A percentile compares a stretch with the other conserved stretches of the same genome.
Evolutionary conservation across 441 rosid genomes (phyloP).

Genomic region (Erysimum pusillum): DNA sequence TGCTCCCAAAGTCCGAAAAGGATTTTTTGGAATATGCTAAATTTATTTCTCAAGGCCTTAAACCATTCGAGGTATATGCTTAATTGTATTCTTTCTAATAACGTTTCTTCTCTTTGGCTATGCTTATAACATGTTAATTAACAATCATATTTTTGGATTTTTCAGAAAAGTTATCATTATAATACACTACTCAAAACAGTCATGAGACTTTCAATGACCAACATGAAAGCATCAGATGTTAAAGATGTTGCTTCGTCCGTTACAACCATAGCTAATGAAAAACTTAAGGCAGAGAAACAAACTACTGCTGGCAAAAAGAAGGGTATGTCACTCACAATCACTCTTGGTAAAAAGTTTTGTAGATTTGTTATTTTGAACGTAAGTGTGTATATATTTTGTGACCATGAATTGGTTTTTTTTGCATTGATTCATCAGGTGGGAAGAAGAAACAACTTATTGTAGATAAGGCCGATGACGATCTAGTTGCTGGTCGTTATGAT

Average conservation of each 20-base stretch:
- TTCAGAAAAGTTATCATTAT: conserved; percentile 94
- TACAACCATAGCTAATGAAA: conserved; percentile 89
- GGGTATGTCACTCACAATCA: too few species aligned
- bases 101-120: conserved; percentile 1
- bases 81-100: not conserved
- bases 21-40: conserved; percentile 94
- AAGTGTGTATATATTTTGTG: too few species aligned
- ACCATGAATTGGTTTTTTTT: not conserved
- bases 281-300: conserved; percentile 92
- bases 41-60: conserved; percentile 77
- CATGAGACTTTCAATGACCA: conserved; percentile 76
- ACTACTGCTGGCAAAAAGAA: conserved; percentile 74
- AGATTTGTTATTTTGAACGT: too few species aligned
- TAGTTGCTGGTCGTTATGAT: conserved; percentile 60
- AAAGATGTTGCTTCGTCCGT: conserved; percentile 87
- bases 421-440: conserved; percentile 54
- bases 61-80: conserved; percentile 67
- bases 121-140: not conserved
- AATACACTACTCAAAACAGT: conserved; percentile 77
- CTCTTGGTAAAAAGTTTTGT: too few species aligned
- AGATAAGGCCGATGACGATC: conserved; percentile 78
- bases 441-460: conserved; percentile 86
- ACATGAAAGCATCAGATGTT: conserved; percentile 89
- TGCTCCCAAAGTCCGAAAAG: conserved; percentile 95
- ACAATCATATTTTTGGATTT: not conserved